These are phyloP conservation scores for Colletotrichum siamense DNA, from an alignment of 2,329 filamentous ascomycete species.

Conservation along the genomic window DNA sequence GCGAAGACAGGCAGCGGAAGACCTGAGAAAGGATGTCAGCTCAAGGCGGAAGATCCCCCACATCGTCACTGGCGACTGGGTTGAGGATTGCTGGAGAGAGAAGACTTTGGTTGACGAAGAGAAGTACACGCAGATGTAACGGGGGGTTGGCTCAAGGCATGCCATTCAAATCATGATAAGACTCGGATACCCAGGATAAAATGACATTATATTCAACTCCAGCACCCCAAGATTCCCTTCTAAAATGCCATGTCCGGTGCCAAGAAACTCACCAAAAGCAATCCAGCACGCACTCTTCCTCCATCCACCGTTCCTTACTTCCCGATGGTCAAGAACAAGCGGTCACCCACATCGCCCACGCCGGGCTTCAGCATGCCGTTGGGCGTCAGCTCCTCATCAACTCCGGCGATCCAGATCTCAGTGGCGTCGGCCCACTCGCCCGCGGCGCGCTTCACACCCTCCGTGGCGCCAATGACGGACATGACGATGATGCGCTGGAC, in stretches of 20 bases:
- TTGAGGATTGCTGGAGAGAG: slow-evolving; percentile 81
- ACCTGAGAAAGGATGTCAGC: slow-evolving; percentile 40
- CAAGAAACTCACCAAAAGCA: not conserved
- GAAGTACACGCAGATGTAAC: slow-evolving; percentile 44
- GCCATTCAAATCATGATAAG: not conserved
- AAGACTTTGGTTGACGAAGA: slow-evolving; percentile 83
- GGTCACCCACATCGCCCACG: slow-evolving; percentile 87
- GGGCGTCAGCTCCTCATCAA: slow-evolving; percentile 77
- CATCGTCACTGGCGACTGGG: slow-evolving; percentile 74
- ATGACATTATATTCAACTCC: slow-evolving; percentile 2
- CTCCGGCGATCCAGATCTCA: slow-evolving; percentile 81
- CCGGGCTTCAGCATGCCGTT: slow-evolving; percentile 91
- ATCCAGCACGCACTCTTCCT: not conserved
- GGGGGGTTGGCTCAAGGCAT: not conserved
- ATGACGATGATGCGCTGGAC: slow-evolving; percentile 82
- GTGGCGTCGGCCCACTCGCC: slow-evolving; percentile 79
- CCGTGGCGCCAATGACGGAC: slow-evolving; percentile 73
- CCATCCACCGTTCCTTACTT: slow-evolving; percentile 56
- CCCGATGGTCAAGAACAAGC: slow-evolving; percentile 86
- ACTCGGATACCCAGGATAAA: not conserved
- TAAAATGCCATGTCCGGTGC: not conserved
- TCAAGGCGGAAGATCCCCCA: slow-evolving; percentile 62
- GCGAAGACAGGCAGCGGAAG: slow-evolving; percentile 38
- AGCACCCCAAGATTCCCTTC: not conserved
- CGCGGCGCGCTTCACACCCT: slow-evolving; percentile 75